Evolutionary conservation across 2,329 filamentous ascomycete species (phyloP).

Genomic region (Ophiocordyceps robertsii): DNA sequence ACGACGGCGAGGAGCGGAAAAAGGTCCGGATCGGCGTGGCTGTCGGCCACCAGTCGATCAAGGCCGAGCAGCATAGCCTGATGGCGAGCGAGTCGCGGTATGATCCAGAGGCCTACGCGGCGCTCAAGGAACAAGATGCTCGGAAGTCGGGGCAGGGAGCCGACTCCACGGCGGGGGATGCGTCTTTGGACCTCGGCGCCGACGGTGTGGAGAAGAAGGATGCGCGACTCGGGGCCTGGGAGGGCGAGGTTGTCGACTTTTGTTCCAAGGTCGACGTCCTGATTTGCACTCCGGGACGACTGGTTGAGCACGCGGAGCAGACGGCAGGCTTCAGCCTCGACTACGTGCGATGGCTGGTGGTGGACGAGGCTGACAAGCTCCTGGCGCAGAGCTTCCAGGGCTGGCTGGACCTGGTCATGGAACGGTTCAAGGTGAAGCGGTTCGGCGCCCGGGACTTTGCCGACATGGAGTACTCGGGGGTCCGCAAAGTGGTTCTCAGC

Average conservation of each 20-base stretch:
- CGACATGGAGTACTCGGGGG: conserved; percentile 35
- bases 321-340: conserved; percentile 72
- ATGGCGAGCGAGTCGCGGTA: conserved; percentile 40
- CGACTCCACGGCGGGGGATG: conserved; percentile 6
- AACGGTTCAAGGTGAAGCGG: conserved; percentile 36
- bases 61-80: conserved; percentile 41
- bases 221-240: conserved; percentile 19
- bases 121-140: conserved; percentile 11
- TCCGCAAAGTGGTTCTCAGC: conserved; percentile 77
- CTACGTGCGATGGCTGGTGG: conserved; percentile 73
- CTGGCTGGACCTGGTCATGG: conserved; percentile 66
- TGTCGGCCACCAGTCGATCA: conserved; percentile 66
- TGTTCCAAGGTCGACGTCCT: conserved; percentile 72
- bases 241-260: conserved; percentile 45
- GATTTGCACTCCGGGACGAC: conserved; percentile 79
- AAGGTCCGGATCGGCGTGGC: conserved; percentile 69
- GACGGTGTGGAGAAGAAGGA: conserved; percentile 7
- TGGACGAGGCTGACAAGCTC: conserved; percentile 88
- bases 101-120: conserved; percentile 42
- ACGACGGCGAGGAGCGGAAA: conserved; percentile 41
- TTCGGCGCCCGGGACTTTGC: conserved; percentile 40
- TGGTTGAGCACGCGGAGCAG: conserved; percentile 79
- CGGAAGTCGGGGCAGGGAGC: conserved; percentile 1
- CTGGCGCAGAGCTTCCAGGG: conserved; percentile 87
- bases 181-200: conserved; percentile 7